Conservation (phyloP, 345 rosid genomes). For the Populus davidiana region DNA sequence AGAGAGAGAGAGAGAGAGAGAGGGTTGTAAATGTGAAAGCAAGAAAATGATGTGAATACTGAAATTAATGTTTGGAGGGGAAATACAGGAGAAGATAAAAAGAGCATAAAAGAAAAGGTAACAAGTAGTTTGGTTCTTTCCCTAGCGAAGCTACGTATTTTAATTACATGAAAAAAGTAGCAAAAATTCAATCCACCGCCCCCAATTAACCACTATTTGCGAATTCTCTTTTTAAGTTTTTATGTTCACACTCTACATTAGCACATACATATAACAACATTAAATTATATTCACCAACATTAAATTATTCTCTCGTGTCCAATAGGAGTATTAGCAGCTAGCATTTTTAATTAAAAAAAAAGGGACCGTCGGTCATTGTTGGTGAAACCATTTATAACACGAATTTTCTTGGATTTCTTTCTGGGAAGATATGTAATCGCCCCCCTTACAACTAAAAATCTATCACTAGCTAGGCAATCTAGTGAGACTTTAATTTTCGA, state of each 20-base stretch:
- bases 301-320: not conserved
- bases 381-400: not conserved
- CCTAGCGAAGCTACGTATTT: not conserved
- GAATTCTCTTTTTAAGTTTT: not conserved
- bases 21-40: conserved; percentile 9
- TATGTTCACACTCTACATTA: not conserved
- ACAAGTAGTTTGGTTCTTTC: not conserved
- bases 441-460: not conserved
- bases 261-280: not conserved
- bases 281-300: not conserved
- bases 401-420: not conserved
- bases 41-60: conserved; percentile 12
- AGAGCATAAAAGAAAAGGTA: not conserved
- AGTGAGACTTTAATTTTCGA: not conserved
- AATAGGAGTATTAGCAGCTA: not conserved
- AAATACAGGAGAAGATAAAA: not conserved
- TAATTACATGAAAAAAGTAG: not conserved
- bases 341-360: no score
- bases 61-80: not conserved
- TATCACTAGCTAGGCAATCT: not conserved
- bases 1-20: conserved; percentile 19
- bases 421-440: no score
- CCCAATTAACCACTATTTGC: not conserved
- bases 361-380: no score
- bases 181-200: conserved; percentile 14